Evolutionary conservation across 2,329 filamentous ascomycete species (phyloP).

Genomic region (Trichoderma guizhouense): DNA sequence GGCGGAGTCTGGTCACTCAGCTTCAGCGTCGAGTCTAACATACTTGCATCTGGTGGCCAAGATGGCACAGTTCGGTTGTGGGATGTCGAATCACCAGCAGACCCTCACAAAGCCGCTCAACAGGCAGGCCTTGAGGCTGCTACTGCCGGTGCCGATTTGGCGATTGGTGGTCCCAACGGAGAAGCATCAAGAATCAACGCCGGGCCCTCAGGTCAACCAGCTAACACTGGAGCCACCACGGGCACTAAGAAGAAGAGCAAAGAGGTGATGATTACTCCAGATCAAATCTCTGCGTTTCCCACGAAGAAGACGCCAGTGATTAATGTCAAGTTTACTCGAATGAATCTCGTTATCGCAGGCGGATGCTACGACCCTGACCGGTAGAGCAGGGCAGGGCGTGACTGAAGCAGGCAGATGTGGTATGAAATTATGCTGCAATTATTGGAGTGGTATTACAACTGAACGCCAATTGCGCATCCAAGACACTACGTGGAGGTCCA

Average conservation of each 20-base stretch:
- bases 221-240: conserved; percentile 27
- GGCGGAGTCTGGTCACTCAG: conserved; percentile 90
- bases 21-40: conserved; percentile 88
- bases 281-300: conserved; percentile 91
- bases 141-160: conserved; percentile 39
- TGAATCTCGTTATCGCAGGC: conserved; percentile 89
- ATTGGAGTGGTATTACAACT: not conserved
- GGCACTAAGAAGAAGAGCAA: conserved; percentile 74
- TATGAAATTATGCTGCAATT: not conserved
- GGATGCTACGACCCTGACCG: conserved; percentile 63
- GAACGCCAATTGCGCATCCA: not conserved
- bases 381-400: conserved; percentile 28
- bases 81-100: conserved; percentile 76
- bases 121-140: conserved; percentile 44
- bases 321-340: conserved; percentile 88
- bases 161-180: conserved; percentile 26
- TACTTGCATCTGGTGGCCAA: conserved; percentile 84
- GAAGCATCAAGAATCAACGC: conserved; percentile 30
- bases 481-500: not conserved
- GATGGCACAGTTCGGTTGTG: conserved; percentile 92
- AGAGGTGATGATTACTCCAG: conserved; percentile 83
- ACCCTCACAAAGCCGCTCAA: conserved; percentile 57
- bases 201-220: conserved; percentile 27
- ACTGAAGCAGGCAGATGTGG: not conserved
- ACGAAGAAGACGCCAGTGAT: conserved; percentile 96